A percentile compares a stretch with the other conserved stretches of the same genome.
Conservation (phyloP, 2,329 filamentous ascomycete species). For the Aspergillus sp. region DNA sequence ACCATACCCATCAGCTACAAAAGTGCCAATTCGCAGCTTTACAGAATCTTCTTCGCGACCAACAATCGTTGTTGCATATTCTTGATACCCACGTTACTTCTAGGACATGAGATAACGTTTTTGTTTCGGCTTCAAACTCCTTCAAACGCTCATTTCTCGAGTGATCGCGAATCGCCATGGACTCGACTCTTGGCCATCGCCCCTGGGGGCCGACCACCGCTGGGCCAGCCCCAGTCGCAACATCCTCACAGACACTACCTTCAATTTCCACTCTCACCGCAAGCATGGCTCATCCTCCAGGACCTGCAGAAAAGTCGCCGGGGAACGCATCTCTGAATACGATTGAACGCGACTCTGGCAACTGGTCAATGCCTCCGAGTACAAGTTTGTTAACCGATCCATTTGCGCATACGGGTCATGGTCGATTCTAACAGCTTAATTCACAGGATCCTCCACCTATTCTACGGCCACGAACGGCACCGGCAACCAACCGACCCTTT, state of each 20-base stretch:
- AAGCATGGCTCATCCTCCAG: constrained; percentile 41
- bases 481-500: constrained; percentile 49
- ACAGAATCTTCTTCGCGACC: neutral
- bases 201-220: constrained; percentile 49
- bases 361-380: constrained; percentile 64
- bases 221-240: constrained; percentile 40
- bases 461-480: constrained; percentile 52
- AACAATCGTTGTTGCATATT: neutral
- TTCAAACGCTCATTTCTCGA: neutral
- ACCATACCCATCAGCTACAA: neutral
- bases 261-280: constrained; percentile 54
- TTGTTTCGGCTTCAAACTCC: neutral
- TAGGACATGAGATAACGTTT: constrained; percentile 34
- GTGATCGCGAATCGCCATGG: constrained; percentile 35
- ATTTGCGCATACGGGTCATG: constrained; percentile 4
- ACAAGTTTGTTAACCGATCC: constrained; percentile 51
- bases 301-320: constrained; percentile 47
- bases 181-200: constrained; percentile 46
- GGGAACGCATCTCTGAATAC: constrained; percentile 49
- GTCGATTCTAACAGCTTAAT: constrained; percentile 28
- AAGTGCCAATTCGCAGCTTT: neutral
- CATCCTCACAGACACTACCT: constrained; percentile 47
- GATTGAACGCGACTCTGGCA: constrained; percentile 61
- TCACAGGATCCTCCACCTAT: constrained; percentile 52
- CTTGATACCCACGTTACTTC: neutral